Conservation (phyloP, 2,329 filamentous ascomycete genomes). For the Zymoseptoria tritici region DNA sequence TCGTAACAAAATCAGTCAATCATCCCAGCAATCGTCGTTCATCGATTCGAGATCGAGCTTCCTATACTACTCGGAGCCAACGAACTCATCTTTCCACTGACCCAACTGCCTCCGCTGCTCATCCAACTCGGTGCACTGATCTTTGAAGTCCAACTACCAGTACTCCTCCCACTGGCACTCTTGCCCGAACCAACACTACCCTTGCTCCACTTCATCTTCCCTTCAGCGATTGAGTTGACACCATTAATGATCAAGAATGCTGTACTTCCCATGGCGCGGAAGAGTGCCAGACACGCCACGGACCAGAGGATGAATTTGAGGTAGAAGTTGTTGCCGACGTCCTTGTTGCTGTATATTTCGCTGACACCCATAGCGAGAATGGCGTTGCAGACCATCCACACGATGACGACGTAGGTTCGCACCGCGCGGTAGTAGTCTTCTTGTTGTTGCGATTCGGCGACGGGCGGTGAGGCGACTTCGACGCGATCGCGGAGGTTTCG, state of each 20-base stretch:
- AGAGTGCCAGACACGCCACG: conserved; percentile 77
- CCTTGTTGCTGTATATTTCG: conserved; percentile 68
- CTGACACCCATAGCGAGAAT: conserved; percentile 88
- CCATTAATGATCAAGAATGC: conserved; percentile 78
- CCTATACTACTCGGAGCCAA: conserved; percentile 27
- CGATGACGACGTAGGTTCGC: conserved; percentile 93
- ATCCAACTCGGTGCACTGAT: conserved; percentile 32
- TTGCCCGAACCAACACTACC: conserved; percentile 8
- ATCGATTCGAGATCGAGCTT: conserved; percentile 13
- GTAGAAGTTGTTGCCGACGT: conserved; percentile 78
- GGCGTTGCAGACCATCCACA: conserved; percentile 89
- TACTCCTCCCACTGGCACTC: conserved; percentile 25
- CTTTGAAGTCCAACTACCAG: conserved; percentile 31
- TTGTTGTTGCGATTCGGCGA: conserved; percentile 75
- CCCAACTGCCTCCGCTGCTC: conserved; percentile 30
- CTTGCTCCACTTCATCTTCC: conserved; percentile 56
- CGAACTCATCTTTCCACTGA: conserved; percentile 30
- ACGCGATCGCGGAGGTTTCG: conserved; percentile 90
- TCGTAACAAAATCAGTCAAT: background rate
- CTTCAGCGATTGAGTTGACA: conserved; percentile 80
- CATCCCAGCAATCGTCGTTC: background rate
- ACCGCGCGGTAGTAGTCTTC: conserved; percentile 98
- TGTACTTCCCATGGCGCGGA: conserved; percentile 74
- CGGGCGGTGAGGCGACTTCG: conserved; percentile 58
- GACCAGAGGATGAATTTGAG: conserved; percentile 88